Base-by-base conservation (phyloP, 306 rosid genomes). In the Castanospermum australe region DNA sequence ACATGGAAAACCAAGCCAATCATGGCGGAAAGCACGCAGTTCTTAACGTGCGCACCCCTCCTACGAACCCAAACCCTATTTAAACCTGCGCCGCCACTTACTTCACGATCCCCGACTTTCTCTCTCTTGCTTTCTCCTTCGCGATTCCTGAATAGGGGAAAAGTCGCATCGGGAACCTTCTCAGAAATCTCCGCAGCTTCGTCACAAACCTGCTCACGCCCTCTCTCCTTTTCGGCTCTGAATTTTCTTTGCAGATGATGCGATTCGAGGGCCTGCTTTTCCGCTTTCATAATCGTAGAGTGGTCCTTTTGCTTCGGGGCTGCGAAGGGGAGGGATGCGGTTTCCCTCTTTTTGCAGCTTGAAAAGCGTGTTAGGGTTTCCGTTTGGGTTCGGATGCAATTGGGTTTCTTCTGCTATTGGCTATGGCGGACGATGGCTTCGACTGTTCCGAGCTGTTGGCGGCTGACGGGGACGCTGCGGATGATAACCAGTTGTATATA, bases 381-480 rank as follows among this genome's bases (percentile, higher is more conserved):
- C 24, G 5, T 2, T 61, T 35, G 5, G 8, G 32, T 55, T 30
- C 35, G 20, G 62, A 32, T 59, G 55, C 38, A 55, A 79, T 61
- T 79, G n/a, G 61, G 22, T 14, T 54, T 78, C 67, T 18, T 24
- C 11, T 12, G 83, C 70, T 73, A 69, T 67, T 81, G 87, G 69
- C 79, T 81, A 87, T 76, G 91, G 93, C 87, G 80, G 88, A 66
- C 14, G 90, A 42, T 25, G 73, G 84, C 56, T 84, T 85, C 18
- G 85, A 85, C 71, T 69, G 50, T 15, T 81, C 73, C 50, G 75
- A 77, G 30, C 76, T 81, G 71, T 66, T 66, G 45, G 1, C 5
- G 6, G 69, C 25, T 67, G 64, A 33, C 15, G 73, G 36, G 3
- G 73, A 52, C 0, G 74, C 44, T 2, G 32, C 32, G 32, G 88